Evolutionary conservation across 768 basidiomycete genomes (phyloP).

Genomic region (Boletellus ananiceps): DNA sequence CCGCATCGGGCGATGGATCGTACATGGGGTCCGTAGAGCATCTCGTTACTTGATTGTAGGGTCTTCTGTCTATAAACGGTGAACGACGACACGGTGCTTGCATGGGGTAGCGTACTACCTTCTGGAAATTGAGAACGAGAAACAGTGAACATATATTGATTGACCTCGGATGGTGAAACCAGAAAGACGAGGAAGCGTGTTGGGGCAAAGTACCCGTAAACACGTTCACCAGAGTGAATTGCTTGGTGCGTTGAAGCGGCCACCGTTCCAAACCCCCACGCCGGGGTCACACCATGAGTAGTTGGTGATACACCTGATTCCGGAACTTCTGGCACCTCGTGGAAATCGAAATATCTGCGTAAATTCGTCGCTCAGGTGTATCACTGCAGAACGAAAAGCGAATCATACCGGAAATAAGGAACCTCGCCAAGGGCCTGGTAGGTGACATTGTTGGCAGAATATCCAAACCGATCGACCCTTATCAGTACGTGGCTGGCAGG

Average conservation of each 20-base stretch:
- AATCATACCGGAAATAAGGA: conserved; percentile 36
- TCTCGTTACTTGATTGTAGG: conserved; percentile 64
- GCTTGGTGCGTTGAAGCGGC: conserved; percentile 44
- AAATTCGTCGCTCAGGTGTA: conserved; percentile 7
- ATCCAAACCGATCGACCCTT: conserved; percentile 63
- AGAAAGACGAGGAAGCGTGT: conserved; percentile 52
- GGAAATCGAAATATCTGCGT: conserved; percentile 67
- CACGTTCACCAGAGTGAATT: conserved; percentile 50
- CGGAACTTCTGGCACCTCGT: conserved; percentile 40
- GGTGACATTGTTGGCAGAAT: conserved; percentile 67
- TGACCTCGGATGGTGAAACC: conserved; percentile 48
- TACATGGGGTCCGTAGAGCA: conserved; percentile 56
- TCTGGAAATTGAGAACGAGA: conserved; percentile 58
- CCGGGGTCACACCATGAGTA: conserved; percentile 62
- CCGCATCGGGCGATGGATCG: conserved; percentile 39
- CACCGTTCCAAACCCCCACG: conserved; percentile 69
- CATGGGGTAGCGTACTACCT: conserved; percentile 32
- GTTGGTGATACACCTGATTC: conserved; percentile 34
- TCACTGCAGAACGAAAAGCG: neutral
- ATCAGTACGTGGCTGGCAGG: conserved; percentile 49
- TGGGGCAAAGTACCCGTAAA: conserved; percentile 61
- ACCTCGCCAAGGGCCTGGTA: conserved; percentile 54
- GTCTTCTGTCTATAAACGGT: conserved; percentile 50
- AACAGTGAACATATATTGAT: conserved; percentile 50
- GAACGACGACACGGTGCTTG: neutral